phyloP scores from a whole-genome alignment of 352 stramenopile species.

The Aphanomyces cochlioides region DNA sequence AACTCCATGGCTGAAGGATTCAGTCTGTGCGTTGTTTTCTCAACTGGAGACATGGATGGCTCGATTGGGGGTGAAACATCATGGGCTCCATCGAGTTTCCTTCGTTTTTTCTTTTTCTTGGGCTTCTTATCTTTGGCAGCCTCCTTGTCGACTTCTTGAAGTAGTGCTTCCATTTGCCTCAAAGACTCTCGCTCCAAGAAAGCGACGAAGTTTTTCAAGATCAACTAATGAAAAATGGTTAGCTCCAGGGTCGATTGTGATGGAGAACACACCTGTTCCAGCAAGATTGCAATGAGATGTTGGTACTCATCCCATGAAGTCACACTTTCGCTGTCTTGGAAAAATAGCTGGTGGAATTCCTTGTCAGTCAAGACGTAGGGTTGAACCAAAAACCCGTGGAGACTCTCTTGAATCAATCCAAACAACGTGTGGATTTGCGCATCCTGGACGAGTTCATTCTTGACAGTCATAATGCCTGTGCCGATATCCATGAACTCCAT shows the following conservation, averaged over 20 bases:
- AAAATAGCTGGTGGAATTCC: conserved; percentile 69
- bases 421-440: conserved; percentile 49
- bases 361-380: conserved; percentile 58
- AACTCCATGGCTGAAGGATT: conserved; percentile 14
- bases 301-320: conserved; percentile 81
- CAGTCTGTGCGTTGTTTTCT: conserved; percentile 7
- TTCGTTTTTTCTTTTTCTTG: conserved; percentile 38
- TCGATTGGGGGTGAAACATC: background rate
- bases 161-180: conserved; percentile 69
- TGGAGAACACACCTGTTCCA: conserved; percentile 53
- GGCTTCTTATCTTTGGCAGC: background rate
- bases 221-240: conserved; percentile 43
- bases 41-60: background rate
- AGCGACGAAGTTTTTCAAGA: conserved; percentile 66
- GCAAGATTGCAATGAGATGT: conserved; percentile 75
- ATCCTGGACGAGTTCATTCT: conserved; percentile 75
- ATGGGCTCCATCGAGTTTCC: conserved; percentile 30
- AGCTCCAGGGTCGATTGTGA: background rate
- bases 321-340: conserved; percentile 73
- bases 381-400: conserved; percentile 57
- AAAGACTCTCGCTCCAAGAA: conserved; percentile 63
- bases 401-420: conserved; percentile 55
- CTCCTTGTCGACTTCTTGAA: conserved; percentile 43
- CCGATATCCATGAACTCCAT: conserved; percentile 89
- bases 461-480: conserved; percentile 79